Evolutionary conservation across 306 rosid genomes (phyloP), one percentile per base, ranked within the genome.

Genomic region (Pyrus betulifolia): DNA sequence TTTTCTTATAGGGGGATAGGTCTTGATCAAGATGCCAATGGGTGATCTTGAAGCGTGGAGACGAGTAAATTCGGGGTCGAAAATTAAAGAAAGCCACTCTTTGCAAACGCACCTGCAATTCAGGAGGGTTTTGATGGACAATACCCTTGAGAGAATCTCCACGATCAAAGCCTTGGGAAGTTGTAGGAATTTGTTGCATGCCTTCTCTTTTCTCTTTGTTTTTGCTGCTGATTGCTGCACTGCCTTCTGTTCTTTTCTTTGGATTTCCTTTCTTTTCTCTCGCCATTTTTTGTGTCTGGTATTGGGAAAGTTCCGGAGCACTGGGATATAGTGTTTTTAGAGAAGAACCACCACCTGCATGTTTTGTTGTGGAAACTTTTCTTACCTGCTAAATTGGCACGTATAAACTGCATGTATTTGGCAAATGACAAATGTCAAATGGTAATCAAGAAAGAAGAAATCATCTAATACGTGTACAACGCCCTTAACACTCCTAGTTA

Each of bases 131-230:
- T 40, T 11, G 17, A 67, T 22, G n/a, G 74, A 49, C 6, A 76
- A 58, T 44, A 44, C 15, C 46, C 74, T 35, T 40, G 80, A 76
- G 31, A 76, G 74, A 19, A 76, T 76, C 22, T 76, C 80, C 6
- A 57, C 27, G 49, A 68, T 10, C 19, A 70, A 10, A 17, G 58
- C 45, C 25, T 4, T 10, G 10, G 62, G 74, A 11, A 70, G 45
- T 31, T 70, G 45, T 10, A 17, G 15, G 11, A 70, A 49, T 17
- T 62, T 62, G 67, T n/a, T 27, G 61, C 61, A 51, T 22, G n/a
- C 11, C 25, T 70, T 11, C 10, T 38, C 3, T 2, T 19, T 18
- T 46, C 27, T 67, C 52, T 21, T 38, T 38, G 49, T 19, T 65
- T 18, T 8, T 31, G 42, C 22, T 17, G 40, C 40, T 28, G 21